Evolutionary conservation across 257 asterid genomes (phyloP).

Genomic region (Oldenlandia corymbosa): DNA sequence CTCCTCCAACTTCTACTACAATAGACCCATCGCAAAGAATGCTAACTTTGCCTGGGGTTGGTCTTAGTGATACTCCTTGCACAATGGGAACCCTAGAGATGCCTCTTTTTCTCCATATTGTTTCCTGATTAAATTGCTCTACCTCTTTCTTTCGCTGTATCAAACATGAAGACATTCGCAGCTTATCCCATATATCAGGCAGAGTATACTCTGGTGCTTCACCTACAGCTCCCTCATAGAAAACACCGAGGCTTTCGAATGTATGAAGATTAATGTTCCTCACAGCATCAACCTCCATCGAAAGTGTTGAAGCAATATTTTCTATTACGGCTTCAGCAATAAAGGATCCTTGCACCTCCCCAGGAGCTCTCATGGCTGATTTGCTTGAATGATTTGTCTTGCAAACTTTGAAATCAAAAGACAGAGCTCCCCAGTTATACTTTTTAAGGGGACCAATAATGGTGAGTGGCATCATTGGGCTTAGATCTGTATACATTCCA

Average conservation of each 20-base stretch:
- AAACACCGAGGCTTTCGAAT: slow-evolving; percentile 40
- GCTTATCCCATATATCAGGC: slow-evolving; percentile 54
- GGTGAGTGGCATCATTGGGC: slow-evolving; percentile 42
- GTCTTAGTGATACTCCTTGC: slow-evolving; percentile 27
- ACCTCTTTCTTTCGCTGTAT: slow-evolving; percentile 25
- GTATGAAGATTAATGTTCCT: slow-evolving; percentile 52
- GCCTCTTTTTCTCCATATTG: slow-evolving; percentile 57
- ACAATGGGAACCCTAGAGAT: slow-evolving; percentile 63
- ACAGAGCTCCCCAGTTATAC: slow-evolving; percentile 65
- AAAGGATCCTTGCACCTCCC: slow-evolving; percentile 67
- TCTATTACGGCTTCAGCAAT: slow-evolving; percentile 70
- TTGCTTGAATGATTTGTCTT: slow-evolving; percentile 62
- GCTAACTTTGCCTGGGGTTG: slow-evolving; percentile 65
- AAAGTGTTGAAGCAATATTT: slow-evolving; percentile 46
- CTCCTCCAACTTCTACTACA: slow-evolving; percentile 77
- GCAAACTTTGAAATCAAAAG: slow-evolving; percentile 60
- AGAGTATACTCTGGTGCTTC: slow-evolving; percentile 44
- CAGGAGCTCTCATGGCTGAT: slow-evolving; percentile 75
- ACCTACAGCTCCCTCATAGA: slow-evolving; percentile 36
- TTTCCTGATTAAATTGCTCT: slow-evolving; percentile 35
- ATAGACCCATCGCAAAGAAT: slow-evolving; percentile 60
- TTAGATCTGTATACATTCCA: slow-evolving; percentile 47
- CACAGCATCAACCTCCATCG: slow-evolving; percentile 44
- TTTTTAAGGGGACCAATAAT: slow-evolving; percentile 42
- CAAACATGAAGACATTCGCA: slow-evolving; percentile 39